phyloP scores from a whole-genome alignment of 176 grass and related monocot species.

The Hsuehochloa calcarea region DNA sequence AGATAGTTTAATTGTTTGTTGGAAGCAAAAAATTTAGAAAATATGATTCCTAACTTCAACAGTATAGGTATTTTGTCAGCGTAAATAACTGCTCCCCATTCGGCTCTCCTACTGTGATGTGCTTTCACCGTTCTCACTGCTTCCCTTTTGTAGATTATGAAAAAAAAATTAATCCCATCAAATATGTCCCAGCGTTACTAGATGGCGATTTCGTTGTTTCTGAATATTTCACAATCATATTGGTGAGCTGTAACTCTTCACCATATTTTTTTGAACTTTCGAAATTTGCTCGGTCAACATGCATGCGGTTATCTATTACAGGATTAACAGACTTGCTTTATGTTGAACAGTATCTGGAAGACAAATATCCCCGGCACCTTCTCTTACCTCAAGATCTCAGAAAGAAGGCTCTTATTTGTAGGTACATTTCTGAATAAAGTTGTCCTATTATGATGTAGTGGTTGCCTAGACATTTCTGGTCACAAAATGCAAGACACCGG shows the following conservation, averaged over 20 bases:
- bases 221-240: constrained; percentile 74
- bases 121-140: no score
- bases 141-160: constrained; percentile 58
- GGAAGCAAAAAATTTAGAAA: no score
- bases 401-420: constrained; percentile 79
- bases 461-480: background rate
- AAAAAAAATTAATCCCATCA: constrained; percentile 86
- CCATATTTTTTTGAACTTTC: background rate
- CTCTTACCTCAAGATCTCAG: constrained; percentile 79
- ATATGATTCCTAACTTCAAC: no score
- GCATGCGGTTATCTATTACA: background rate
- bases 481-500: background rate
- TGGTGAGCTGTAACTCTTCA: constrained; percentile 37
- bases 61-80: no score
- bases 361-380: constrained; percentile 72
- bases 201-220: constrained; percentile 65
- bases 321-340: no score
- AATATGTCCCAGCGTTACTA: constrained; percentile 78
- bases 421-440: constrained; percentile 41
- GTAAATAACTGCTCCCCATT: no score
- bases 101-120: no score
- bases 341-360: constrained; percentile 71
- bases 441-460: background rate
- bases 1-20: no score
- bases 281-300: constrained; percentile 1